Conservation (phyloP, 192 early-diverging fungal genomes). For the Coemansia biformis region DNA sequence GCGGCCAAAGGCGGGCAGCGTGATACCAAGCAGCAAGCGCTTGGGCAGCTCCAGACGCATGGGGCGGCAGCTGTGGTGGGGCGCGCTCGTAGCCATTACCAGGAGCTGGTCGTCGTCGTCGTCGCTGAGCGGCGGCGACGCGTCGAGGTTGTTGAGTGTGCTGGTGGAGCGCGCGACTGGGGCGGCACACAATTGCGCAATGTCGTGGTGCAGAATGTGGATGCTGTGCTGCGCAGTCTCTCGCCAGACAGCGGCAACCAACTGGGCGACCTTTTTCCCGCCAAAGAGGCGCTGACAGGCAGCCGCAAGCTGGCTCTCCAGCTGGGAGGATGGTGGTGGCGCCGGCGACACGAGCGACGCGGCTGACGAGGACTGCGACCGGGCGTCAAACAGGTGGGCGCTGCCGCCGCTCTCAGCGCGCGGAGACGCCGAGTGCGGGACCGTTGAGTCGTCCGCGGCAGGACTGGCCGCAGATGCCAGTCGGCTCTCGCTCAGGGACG, state of each 20-base stretch:
- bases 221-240: conserved; percentile 29
- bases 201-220: conserved; percentile 30
- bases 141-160: no score
- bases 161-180: neutral
- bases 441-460: no score
- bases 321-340: conserved; percentile 1
- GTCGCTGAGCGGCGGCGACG: conserved; percentile 1
- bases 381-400: conserved; percentile 16
- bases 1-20: conserved; percentile 31
- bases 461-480: neutral
- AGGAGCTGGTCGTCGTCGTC: conserved; percentile 10
- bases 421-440: conserved; percentile 1
- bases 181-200: conserved; percentile 15
- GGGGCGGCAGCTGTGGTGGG: neutral
- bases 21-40: conserved; percentile 21
- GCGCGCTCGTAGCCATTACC: conserved; percentile 3
- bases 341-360: conserved; percentile 7
- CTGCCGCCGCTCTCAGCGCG: conserved; percentile 4
- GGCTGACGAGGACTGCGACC: conserved; percentile 7
- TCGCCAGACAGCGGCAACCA: conserved; percentile 12
- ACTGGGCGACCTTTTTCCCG: conserved; percentile 9
- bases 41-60: conserved; percentile 29
- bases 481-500: neutral
- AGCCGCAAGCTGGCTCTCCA: conserved; percentile 2
- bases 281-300: conserved; percentile 6